Evolutionary conservation across 495 filamentous ascomycete species (phyloP), one percentile per base, ranked within the genome.

Genomic region (Rhypophila decipiens): DNA sequence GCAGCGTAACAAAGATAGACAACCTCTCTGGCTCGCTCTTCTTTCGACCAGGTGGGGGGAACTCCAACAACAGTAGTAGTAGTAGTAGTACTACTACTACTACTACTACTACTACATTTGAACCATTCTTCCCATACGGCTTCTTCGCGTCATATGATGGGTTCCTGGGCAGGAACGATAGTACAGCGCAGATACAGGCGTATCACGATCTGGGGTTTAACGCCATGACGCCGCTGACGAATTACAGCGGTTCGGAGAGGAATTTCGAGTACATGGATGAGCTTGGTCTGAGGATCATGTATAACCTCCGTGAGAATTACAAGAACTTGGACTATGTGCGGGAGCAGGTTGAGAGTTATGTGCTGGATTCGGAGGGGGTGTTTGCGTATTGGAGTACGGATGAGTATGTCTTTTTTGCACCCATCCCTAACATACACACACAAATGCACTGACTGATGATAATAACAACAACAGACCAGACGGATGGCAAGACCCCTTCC

Each of bases 331-430:
- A 71, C 1, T 62, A 68, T 18, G 72, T 85, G 1, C 55, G 57
- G 5, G 57, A 72, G 29, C 77, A 82, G 36, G 73, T 86, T 35
- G 59, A 68, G 5, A n/a, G n/a, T n/a, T 57, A 61, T 4, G 71
- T 80, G 24, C 73, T 73, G 41, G 51, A 71, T n/a, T 68, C 69
- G 11, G 73, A 70, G 5, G 74, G 67, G n/a, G 60, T 87, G 4
- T 74, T 84, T 17, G 68, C 77, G 5, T 87, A 82, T 64, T 87
- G 85, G 69, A 79, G 74, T 0, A 77, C 73, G 3, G 84, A 88
- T 48, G 83, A 87, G 64, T 69, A 60, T 22, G 63, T 51, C 29
- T 7, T 9, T 9, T 46, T 19, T 3, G 24, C 31, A 34, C 41
- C n/a, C 2, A 42, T 13, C 47, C 22, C 15, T 17, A 11, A n/a